These are phyloP conservation scores for Peterozyma toletana DNA, from an alignment of 805 yeast species.

Conservation along the genomic window DNA sequence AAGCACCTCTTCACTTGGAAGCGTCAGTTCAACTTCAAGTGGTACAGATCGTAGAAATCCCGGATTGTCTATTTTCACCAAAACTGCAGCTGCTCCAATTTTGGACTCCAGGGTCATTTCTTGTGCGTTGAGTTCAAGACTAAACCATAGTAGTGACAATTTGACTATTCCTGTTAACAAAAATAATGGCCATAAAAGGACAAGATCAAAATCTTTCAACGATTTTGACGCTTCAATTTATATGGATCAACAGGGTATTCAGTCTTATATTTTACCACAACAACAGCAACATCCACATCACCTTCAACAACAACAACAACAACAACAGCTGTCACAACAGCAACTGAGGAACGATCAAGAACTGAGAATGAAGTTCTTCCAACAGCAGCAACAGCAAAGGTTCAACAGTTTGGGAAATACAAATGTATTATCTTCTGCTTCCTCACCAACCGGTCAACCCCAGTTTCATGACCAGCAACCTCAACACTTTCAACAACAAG, in stretches of 20 bases:
- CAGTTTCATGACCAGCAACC: slow-evolving; percentile 1
- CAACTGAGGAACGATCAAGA: not conserved
- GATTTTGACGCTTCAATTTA: slow-evolving; percentile 13
- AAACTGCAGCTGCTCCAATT: slow-evolving; percentile 1
- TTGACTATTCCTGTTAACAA: not conserved
- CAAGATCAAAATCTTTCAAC: slow-evolving; percentile 26
- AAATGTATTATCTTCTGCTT: not conserved
- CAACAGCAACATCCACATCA: not conserved
- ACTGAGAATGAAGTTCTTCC: too few species aligned
- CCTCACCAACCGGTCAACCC: not conserved
- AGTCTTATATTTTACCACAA: too few species aligned
- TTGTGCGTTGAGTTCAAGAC: slow-evolving; percentile 2
- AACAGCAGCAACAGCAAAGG: not conserved
- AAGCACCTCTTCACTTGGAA: not conserved
- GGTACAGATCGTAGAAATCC: not conserved
- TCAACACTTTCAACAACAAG: not conserved
- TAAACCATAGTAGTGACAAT: not conserved
- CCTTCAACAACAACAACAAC: not conserved
- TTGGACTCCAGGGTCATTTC: slow-evolving; percentile 6
- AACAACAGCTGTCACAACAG: not conserved
- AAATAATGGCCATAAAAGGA: slow-evolving; percentile 21
- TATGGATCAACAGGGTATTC: too few species aligned
- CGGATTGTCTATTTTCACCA: not conserved
- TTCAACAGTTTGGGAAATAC: not conserved
- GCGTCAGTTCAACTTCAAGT: not conserved